Conservation (phyloP, 73 alveolate species). For the Paramecium sonneborni region DNA sequence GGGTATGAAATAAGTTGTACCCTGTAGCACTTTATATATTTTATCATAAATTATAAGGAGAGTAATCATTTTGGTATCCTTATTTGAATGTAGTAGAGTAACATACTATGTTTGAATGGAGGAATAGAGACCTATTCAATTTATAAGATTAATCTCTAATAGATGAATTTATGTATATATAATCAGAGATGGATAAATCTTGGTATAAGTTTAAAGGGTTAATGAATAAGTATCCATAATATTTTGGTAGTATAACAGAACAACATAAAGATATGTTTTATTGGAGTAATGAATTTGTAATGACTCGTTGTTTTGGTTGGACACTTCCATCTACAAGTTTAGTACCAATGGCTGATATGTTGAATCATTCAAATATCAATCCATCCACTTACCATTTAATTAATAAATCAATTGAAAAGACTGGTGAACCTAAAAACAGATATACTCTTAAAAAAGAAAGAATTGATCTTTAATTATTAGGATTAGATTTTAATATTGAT, state of each 20-base stretch:
- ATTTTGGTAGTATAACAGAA: background rate
- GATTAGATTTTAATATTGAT: too few species aligned
- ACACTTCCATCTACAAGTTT: slow-evolving; percentile 59
- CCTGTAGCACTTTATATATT: background rate
- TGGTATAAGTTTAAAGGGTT: slow-evolving; percentile 1
- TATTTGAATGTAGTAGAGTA: background rate
- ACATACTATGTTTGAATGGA: background rate
- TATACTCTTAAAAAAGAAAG: background rate
- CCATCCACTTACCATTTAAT: background rate
- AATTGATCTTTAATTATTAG: background rate
- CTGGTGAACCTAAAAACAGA: background rate
- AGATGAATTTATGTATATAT: background rate
- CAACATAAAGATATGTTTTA: slow-evolving; percentile 18
- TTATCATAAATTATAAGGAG: background rate
- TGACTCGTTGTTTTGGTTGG: slow-evolving; percentile 70
- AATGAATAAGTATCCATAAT: slow-evolving; percentile 22
- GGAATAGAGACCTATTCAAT: background rate
- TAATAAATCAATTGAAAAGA: background rate
- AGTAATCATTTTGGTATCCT: background rate
- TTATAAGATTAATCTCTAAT: background rate
- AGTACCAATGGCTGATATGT: slow-evolving; percentile 62
- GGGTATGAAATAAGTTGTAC: background rate
- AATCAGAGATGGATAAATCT: slow-evolving; percentile 49
- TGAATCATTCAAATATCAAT: background rate
- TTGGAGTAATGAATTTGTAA: slow-evolving; percentile 62